These are phyloP conservation scores for Penicillium atrosanguineum DNA, from an alignment of 495 filamentous ascomycete species.

Conservation along the genomic window DNA sequence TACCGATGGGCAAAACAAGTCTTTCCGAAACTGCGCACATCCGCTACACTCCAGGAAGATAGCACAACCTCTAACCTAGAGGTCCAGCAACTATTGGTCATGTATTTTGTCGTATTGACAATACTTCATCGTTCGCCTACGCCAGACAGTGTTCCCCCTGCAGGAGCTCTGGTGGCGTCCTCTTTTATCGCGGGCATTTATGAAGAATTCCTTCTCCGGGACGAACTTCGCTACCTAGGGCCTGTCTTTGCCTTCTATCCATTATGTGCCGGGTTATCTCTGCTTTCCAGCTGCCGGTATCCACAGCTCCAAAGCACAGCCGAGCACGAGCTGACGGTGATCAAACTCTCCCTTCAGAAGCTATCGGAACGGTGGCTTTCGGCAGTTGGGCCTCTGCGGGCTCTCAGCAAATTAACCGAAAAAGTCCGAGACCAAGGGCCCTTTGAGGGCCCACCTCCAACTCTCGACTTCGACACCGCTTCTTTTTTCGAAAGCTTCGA, in stretches of 20 bases:
- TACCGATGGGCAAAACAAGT: slow-evolving; percentile 32
- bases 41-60: slow-evolving; percentile 18
- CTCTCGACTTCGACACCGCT: slow-evolving; percentile 18
- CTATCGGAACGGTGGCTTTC: slow-evolving; percentile 30
- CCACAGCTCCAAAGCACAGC: slow-evolving; percentile 23
- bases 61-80: slow-evolving; percentile 17
- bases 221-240: slow-evolving; percentile 28
- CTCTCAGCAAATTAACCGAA: slow-evolving; percentile 28
- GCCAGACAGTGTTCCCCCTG: slow-evolving; percentile 23
- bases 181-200: slow-evolving; percentile 32
- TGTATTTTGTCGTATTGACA: slow-evolving; percentile 29
- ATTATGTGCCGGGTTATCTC: slow-evolving; percentile 23
- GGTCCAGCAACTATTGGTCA: slow-evolving; percentile 25
- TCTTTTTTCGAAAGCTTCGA: slow-evolving; percentile 32
- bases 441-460: slow-evolving; percentile 18
- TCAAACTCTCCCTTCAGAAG: slow-evolving; percentile 32
- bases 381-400: slow-evolving; percentile 26
- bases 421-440: slow-evolving; percentile 26
- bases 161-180: slow-evolving; percentile 25
- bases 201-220: slow-evolving; percentile 29
- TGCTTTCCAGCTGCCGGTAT: slow-evolving; percentile 29
- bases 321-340: slow-evolving; percentile 29
- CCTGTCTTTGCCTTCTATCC: slow-evolving; percentile 31
- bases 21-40: slow-evolving; percentile 23
- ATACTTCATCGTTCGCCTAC: slow-evolving; percentile 27